Evolutionary conservation across 1,284 basidiomycete genomes (phyloP), one percentile per base, ranked within the genome.

Genomic region (Gomphus bonarii): DNA sequence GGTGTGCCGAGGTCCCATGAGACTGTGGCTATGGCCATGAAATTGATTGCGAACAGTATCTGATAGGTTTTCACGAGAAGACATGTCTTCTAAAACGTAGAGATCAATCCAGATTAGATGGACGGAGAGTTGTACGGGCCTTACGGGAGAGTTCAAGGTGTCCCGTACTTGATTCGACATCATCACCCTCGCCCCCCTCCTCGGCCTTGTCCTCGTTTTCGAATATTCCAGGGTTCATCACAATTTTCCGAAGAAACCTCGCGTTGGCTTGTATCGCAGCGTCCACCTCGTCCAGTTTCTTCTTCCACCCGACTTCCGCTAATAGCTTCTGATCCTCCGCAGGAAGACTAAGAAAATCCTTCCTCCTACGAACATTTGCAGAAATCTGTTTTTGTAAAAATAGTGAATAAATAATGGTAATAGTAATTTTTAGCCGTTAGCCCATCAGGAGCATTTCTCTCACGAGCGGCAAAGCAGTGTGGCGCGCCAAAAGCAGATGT

Each of bases 191-290:
- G 20, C 14, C 7, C 16, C 50, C 57, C 1, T 64, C 64, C 1
- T 68, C 70, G 18, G 65, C 68, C n/a, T 67, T 68, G 10, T 65
- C 66, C 9, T 66, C 71, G 11, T 66, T 68, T 6, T 65, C 64
- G 65, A 90, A 90, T 44, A 90, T 88, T 63, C 84, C 82, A 0
- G 87, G 82, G 68, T 85, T 75, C 11, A 77, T 80, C 16, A 87
- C 79, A 58, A 91, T 82, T 60, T 76, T 68, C 16, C 74, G 69
- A 58, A 91, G 65, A 66, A 91, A 89, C 31, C 81, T 70, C 1
- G 84, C 83, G 63, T 91, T 91, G 46, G 69, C 74, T 44, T 81
- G 68, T 62, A 91, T 89, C 12, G 85, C 84, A 0, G 74, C 68
- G 67, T 91, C 88, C 18, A 84, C 80, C 40, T 75, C 77, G 20